phyloP scores from a whole-genome alignment of 1,284 basidiomycete species.

The Butyriboletus appendiculatus region DNA sequence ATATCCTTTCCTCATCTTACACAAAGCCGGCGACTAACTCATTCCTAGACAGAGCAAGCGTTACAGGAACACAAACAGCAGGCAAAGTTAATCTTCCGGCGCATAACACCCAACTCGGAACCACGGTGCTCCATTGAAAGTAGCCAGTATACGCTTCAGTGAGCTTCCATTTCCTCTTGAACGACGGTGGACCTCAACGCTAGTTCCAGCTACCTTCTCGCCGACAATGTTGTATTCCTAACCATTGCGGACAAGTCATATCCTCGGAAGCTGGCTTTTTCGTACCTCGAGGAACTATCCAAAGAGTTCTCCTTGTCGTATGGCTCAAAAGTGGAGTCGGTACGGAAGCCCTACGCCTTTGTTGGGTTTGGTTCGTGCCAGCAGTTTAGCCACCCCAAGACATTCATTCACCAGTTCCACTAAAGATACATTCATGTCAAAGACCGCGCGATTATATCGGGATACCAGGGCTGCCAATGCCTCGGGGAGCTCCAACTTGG shows the following conservation, averaged over 20 bases:
- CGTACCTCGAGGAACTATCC: conserved; percentile 94
- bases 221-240: conserved; percentile 92
- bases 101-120: conserved; percentile 92
- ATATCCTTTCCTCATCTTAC: conserved; percentile 18
- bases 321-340: conserved; percentile 84
- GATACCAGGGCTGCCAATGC: conserved; percentile 89
- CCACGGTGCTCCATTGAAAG: conserved; percentile 97
- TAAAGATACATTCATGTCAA: conserved; percentile 97
- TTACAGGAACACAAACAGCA: conserved; percentile 99
- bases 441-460: conserved; percentile 92
- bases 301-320: conserved; percentile 95
- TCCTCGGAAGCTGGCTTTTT: conserved; percentile 96
- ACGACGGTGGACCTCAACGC: not conserved
- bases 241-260: conserved; percentile 97
- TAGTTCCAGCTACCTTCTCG: conserved; percentile 83
- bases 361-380: conserved; percentile 80
- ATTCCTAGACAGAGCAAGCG: conserved; percentile 80
- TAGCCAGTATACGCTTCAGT: conserved; percentile 94
- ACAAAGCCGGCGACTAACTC: conserved; percentile 4
- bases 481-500: conserved; percentile 67
- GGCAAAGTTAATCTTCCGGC: conserved; percentile 93
- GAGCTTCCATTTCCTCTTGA: conserved; percentile 24
- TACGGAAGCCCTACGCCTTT: conserved; percentile 92
- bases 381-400: not conserved
- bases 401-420: conserved; percentile 7